A percentile compares a stretch with the other conserved stretches of the same genome.
phyloP scores from a whole-genome alignment of 2,329 filamentous ascomycete species.

The Botrytis fabae region DNA sequence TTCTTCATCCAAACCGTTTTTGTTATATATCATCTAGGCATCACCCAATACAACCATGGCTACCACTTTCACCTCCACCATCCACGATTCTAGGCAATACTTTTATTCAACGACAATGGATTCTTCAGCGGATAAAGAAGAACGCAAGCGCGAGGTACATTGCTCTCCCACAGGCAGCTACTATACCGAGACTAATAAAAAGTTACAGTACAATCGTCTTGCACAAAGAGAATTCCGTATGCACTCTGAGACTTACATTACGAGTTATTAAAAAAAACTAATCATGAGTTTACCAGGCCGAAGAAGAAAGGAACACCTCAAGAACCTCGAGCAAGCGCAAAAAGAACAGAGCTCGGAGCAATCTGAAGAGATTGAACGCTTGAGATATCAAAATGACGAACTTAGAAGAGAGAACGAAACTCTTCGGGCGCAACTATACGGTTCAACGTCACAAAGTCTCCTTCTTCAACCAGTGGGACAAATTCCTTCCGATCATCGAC shows the following conservation, averaged over 20 bases:
- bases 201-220: slow-evolving; percentile 44
- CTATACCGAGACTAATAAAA: not conserved
- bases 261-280: slow-evolving; percentile 22
- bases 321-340: slow-evolving; percentile 46
- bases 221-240: slow-evolving; percentile 48
- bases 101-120: slow-evolving; percentile 37
- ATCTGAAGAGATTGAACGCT: slow-evolving; percentile 45
- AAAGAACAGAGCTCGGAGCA: slow-evolving; percentile 44
- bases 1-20: not conserved
- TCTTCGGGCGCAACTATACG: slow-evolving; percentile 42
- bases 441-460: slow-evolving; percentile 37
- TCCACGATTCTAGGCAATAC: slow-evolving; percentile 33
- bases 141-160: slow-evolving; percentile 42
- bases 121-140: slow-evolving; percentile 40
- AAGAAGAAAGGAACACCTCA: slow-evolving; percentile 47
- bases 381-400: slow-evolving; percentile 45
- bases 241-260: slow-evolving; percentile 26
- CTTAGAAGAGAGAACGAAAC: slow-evolving; percentile 45
- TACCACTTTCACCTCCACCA: slow-evolving; percentile 28
- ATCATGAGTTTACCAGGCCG: slow-evolving; percentile 41
- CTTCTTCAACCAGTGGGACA: slow-evolving; percentile 31
- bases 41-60: slow-evolving; percentile 30
- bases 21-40: slow-evolving; percentile 22
- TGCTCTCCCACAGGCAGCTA: not conserved
- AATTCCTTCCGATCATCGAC: slow-evolving; percentile 33